Percentiles rank a stretch among this genome's conserved stretches.
phyloP scores from a whole-genome alignment of 1,284 basidiomycete species.

The Ganoderma sinense region DNA sequence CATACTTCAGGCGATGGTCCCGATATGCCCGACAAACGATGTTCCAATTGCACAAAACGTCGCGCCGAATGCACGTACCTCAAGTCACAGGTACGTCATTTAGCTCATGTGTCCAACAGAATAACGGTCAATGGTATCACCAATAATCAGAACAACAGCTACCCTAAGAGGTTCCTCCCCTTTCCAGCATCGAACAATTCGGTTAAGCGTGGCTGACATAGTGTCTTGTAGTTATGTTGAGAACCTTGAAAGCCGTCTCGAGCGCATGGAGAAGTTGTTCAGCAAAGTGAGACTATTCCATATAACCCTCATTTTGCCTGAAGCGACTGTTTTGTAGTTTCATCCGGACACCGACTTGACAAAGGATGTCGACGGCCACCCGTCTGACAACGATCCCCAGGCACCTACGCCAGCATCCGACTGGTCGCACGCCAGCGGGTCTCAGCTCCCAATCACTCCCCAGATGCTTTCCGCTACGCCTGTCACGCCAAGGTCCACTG shows the following conservation, averaged over 20 bases:
- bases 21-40: conserved; percentile 64
- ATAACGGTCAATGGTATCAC: neutral
- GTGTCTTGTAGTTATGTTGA: conserved; percentile 64
- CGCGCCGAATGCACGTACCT: conserved; percentile 80
- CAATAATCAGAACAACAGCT: conserved; percentile 70
- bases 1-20: conserved; percentile 36
- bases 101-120: neutral
- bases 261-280: conserved; percentile 73
- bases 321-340: neutral
- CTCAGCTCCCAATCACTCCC: conserved; percentile 20
- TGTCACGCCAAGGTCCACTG: conserved; percentile 1
- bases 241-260: conserved; percentile 72
- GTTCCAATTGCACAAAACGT: conserved; percentile 81
- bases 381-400: neutral
- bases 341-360: conserved; percentile 33
- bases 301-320: neutral
- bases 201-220: neutral
- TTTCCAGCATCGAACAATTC: too few species aligned
- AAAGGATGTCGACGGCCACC: conserved; percentile 39
- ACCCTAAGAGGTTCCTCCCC: conserved; percentile 75
- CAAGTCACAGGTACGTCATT: conserved; percentile 68
- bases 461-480: neutral
- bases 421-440: conserved; percentile 11
- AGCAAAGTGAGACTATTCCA: conserved; percentile 51
- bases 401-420: conserved; percentile 35